phyloP scores from a whole-genome alignment of 129 eudicot species.

The Chrysanthemum lavandulifolium region DNA sequence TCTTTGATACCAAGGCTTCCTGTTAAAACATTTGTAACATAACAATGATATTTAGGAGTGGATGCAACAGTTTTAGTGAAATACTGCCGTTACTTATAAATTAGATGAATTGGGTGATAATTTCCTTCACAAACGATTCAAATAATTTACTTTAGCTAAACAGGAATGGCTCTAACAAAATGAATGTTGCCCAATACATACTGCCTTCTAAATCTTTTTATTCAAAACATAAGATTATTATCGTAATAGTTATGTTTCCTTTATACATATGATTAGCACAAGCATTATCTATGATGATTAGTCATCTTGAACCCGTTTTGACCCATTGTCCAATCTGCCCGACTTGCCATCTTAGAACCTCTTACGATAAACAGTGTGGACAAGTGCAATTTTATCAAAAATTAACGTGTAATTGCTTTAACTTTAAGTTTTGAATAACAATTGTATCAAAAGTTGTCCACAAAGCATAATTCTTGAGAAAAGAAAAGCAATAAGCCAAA shows the following conservation, averaged over 20 bases:
- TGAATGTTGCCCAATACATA: no score
- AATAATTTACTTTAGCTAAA: no score
- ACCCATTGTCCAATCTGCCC: not conserved
- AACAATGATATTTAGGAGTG: not conserved
- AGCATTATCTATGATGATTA: no score
- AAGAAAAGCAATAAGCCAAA: conserved; percentile 20
- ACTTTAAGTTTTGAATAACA: conserved; percentile 24
- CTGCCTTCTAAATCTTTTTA: no score
- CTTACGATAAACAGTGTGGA: not conserved
- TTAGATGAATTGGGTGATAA: not conserved
- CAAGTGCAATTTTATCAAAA: not conserved
- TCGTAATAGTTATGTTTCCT: no score
- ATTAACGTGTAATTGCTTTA: conserved; percentile 11
- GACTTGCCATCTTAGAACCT: not conserved
- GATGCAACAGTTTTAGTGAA: no score
- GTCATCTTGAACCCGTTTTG: not conserved
- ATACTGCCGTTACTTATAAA: not conserved
- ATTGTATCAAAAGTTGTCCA: conserved; percentile 19
- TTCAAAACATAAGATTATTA: no score
- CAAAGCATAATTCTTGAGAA: conserved; percentile 21
- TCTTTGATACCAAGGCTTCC: conserved; percentile 97
- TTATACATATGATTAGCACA: no score
- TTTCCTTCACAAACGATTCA: not conserved
- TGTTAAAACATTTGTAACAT: conserved; percentile 21
- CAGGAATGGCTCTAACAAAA: no score